These are phyloP conservation scores for Pestalotiopsis sp. DNA, from an alignment of 2,329 filamentous ascomycete species.

Conservation along the genomic window DNA sequence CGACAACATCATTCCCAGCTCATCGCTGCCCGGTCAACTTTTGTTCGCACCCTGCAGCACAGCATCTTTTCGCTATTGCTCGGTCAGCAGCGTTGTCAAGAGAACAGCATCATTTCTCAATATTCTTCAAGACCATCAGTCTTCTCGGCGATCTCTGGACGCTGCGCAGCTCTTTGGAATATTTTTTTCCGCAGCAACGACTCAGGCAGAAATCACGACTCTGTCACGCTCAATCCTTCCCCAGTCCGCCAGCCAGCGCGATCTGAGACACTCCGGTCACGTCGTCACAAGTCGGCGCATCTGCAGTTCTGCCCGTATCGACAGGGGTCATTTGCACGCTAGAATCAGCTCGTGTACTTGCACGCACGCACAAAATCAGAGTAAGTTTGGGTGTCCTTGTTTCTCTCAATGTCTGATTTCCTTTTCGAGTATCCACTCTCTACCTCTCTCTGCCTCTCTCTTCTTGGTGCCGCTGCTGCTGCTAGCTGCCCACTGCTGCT, in stretches of 20 bases:
- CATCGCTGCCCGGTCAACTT: not conserved
- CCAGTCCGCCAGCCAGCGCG: not conserved
- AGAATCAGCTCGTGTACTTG: conserved; percentile 5
- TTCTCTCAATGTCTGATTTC: not conserved
- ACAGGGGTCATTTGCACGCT: conserved; percentile 1
- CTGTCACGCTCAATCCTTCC: not conserved
- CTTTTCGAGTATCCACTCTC: not conserved
- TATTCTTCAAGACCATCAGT: not conserved
- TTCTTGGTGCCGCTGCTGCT: not conserved
- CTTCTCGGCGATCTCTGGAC: not conserved
- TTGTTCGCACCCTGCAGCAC: not conserved
- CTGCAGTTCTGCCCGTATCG: not conserved
- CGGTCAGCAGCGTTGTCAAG: not conserved
- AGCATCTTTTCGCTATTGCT: not conserved
- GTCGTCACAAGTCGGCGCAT: conserved; percentile 1
- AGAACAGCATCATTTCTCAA: not conserved
- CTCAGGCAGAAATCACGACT: not conserved
- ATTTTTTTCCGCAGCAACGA: not conserved
- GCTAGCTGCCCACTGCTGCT: not conserved
- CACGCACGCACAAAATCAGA: not conserved
- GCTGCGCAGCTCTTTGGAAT: no score
- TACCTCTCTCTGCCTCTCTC: not conserved
- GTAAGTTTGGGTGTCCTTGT: conserved; percentile 5
- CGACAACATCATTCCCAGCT: not conserved
- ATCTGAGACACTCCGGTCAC: conserved; percentile 5